Evolutionary conservation across 768 basidiomycete species (phyloP).

Genomic region (Leccinum broughii): DNA sequence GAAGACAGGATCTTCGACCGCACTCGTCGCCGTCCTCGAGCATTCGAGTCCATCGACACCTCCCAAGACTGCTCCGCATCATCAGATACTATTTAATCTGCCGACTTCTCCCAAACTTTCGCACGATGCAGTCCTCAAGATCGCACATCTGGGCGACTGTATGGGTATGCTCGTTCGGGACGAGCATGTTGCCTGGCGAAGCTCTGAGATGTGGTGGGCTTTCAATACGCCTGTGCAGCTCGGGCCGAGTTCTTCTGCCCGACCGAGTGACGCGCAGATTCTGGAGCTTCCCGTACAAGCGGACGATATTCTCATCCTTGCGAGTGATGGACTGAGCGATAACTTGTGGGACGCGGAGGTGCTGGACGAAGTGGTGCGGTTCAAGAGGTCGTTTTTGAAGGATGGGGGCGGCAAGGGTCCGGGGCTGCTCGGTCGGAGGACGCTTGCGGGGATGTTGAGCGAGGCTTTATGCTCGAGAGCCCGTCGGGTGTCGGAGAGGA

Average conservation of each 20-base stretch:
- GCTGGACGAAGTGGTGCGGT: conserved; percentile 72
- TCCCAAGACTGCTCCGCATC: conserved; percentile 16
- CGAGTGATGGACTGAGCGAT: conserved; percentile 80
- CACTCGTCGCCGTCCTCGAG: conserved; percentile 64
- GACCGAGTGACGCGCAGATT: conserved; percentile 66
- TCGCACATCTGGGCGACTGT: conserved; percentile 87
- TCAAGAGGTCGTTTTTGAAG: conserved; percentile 43
- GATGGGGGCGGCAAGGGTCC: conserved; percentile 18
- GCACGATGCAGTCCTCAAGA: conserved; percentile 65
- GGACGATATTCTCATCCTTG: conserved; percentile 78
- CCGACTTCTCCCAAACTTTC: conserved; percentile 34
- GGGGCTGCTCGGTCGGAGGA: conserved; percentile 44
- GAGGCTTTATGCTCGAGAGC: conserved; percentile 84
- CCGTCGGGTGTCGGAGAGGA: conserved; percentile 61
- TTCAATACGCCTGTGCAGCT: conserved; percentile 70
- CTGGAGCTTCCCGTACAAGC: conserved; percentile 67
- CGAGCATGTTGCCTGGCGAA: conserved; percentile 79
- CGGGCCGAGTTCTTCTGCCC: conserved; percentile 59
- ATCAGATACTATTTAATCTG: conserved; percentile 20
- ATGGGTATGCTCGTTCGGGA: conserved; percentile 84
- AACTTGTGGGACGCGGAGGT: conserved; percentile 90
- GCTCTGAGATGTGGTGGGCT: conserved; percentile 92
- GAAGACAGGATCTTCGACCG: conserved; percentile 65
- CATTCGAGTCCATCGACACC: conserved; percentile 32
- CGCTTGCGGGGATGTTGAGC: conserved; percentile 68